A percentile compares a stretch with the other conserved stretches of the same genome.
Evolutionary conservation across 2,329 filamentous ascomycete genomes (phyloP).

Genomic region (Xylariaceae sp.): DNA sequence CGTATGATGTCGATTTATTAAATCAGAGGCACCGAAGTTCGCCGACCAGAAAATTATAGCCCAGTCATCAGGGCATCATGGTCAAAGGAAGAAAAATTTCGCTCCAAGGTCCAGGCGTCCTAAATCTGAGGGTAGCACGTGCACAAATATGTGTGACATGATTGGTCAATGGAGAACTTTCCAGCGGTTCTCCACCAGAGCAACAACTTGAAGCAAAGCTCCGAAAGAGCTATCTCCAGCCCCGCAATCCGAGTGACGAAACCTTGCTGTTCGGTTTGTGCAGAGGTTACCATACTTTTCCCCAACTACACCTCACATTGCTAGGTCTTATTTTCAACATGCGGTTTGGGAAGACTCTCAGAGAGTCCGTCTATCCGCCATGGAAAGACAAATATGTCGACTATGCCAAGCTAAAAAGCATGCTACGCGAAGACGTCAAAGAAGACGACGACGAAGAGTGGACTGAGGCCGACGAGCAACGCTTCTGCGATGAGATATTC

Average conservation of each 20-base stretch:
- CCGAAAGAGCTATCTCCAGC: too few species aligned
- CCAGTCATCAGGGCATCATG: too few species aligned
- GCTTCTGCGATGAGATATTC: constrained; percentile 91
- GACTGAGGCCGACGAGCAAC: constrained; percentile 91
- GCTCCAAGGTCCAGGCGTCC: too few species aligned
- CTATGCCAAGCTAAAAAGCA: constrained; percentile 85
- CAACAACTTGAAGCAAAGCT: too few species aligned
- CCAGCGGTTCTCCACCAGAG: background rate
- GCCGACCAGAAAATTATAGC: too few species aligned
- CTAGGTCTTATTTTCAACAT: too few species aligned
- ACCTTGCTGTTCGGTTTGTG: constrained; percentile 3
- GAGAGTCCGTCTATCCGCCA: constrained; percentile 72
- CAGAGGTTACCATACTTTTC: too few species aligned
- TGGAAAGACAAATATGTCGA: constrained; percentile 96
- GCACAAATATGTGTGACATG: background rate
- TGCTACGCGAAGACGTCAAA: constrained; percentile 71
- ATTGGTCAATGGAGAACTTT: constrained; percentile 14
- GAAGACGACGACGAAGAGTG: constrained; percentile 64
- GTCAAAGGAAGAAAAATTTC: too few species aligned
- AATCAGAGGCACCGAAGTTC: too few species aligned
- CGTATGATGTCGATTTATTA: too few species aligned
- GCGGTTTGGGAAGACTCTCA: constrained; percentile 90
- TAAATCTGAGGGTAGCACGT: too few species aligned
- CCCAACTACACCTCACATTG: too few species aligned
- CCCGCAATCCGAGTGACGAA: constrained; percentile 9